These are phyloP conservation scores for Boletus pseudopeckii DNA, from an alignment of 768 basidiomycete species.

Conservation along the genomic window DNA sequence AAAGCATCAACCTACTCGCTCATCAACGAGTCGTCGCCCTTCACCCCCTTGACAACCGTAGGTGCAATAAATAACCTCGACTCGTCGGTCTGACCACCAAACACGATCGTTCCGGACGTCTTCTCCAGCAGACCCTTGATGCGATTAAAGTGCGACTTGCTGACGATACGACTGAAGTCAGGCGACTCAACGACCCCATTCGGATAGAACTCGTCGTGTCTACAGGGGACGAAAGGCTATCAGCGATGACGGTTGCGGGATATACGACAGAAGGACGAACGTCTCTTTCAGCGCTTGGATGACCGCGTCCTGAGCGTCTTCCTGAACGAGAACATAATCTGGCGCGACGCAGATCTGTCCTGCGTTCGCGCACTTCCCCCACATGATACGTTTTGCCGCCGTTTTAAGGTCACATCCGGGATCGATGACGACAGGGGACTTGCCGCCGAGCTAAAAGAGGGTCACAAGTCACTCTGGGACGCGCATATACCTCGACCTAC, in stretches of 20 bases:
- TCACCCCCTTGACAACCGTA: slow-evolving; percentile 65
- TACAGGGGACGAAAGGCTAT: background rate
- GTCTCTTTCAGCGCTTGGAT: slow-evolving; percentile 40
- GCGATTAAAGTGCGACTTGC: slow-evolving; percentile 51
- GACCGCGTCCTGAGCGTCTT: slow-evolving; percentile 37
- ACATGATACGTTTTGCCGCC: slow-evolving; percentile 69
- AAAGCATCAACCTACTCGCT: slow-evolving; percentile 49
- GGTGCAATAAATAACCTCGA: slow-evolving; percentile 64
- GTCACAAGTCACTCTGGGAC: background rate
- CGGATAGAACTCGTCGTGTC: slow-evolving; percentile 37
- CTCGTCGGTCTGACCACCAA: slow-evolving; percentile 62
- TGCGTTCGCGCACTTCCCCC: slow-evolving; percentile 77
- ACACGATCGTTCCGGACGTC: slow-evolving; percentile 61
- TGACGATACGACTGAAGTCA: slow-evolving; percentile 52
- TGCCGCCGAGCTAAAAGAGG: slow-evolving; percentile 55
- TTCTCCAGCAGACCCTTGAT: slow-evolving; percentile 59
- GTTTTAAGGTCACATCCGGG: slow-evolving; percentile 61
- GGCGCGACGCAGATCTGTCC: slow-evolving; percentile 75
- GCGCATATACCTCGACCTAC: slow-evolving; percentile 23
- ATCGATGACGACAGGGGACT: slow-evolving; percentile 75
- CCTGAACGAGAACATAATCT: slow-evolving; percentile 49
- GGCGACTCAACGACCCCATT: slow-evolving; percentile 41
- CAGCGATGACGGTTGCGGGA: background rate
- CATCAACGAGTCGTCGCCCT: slow-evolving; percentile 68
- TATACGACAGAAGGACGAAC: slow-evolving; percentile 27